A percentile compares a stretch with the other conserved stretches of the same genome.
phyloP scores from a whole-genome alignment of 345 rosid species.

The Brassica carinata region DNA sequence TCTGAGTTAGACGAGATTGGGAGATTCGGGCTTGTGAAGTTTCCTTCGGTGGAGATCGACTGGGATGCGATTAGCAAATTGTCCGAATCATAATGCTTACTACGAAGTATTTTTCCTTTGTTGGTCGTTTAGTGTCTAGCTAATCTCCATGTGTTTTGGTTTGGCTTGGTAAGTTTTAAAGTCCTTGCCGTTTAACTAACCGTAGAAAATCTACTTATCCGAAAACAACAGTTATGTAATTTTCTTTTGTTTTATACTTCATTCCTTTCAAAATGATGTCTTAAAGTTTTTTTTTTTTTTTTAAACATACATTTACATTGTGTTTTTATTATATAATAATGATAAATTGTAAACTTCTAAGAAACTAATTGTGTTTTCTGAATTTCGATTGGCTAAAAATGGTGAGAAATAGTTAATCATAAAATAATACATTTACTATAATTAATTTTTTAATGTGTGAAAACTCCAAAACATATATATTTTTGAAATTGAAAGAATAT shows the following conservation, averaged over 20 bases:
- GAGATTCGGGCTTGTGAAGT: constrained; percentile 59
- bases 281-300: too few species aligned
- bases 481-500: too few species aligned
- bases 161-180: constrained; percentile 14
- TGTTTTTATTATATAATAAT: too few species aligned
- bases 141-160: constrained; percentile 9
- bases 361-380: too few species aligned
- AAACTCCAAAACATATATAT: too few species aligned
- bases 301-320: too few species aligned
- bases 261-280: too few species aligned
- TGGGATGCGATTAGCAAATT: constrained; percentile 72
- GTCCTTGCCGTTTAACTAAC: constrained; percentile 21
- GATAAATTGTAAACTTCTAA: too few species aligned
- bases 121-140: background rate
- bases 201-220: background rate
- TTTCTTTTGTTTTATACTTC: background rate
- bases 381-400: too few species aligned
- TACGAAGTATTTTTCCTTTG: background rate
- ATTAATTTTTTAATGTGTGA: too few species aligned
- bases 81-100: background rate
- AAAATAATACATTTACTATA: too few species aligned
- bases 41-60: constrained; percentile 84
- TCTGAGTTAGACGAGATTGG: constrained; percentile 45
- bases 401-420: too few species aligned
- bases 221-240: background rate